phyloP scores from a whole-genome alignment of 2,329 filamentous ascomycete genomes.

The Thelonectria olida region DNA sequence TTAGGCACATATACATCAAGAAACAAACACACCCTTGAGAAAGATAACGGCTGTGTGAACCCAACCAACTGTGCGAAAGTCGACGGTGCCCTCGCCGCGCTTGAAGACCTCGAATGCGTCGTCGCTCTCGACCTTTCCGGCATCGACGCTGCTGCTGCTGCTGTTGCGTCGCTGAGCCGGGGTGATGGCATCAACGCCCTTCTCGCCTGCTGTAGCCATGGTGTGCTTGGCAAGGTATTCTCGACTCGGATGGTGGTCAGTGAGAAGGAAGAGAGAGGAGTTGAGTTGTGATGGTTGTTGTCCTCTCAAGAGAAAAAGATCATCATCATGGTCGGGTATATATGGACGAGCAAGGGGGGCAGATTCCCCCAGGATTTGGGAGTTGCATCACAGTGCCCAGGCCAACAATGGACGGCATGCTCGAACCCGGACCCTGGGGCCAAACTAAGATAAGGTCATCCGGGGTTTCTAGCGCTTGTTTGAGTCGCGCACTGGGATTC shows the following conservation, averaged over 20 bases:
- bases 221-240: neutral
- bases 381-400: too few relatives aligned
- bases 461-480: too few relatives aligned
- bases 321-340: neutral
- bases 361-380: neutral
- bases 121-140: constrained; percentile 26
- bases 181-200: constrained; percentile 19
- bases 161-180: constrained; percentile 13
- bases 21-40: constrained; percentile 52
- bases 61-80: constrained; percentile 60
- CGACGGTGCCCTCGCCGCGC: constrained; percentile 51
- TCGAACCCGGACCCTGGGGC: too few relatives aligned
- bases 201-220: constrained; percentile 15
- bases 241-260: neutral
- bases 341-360: neutral
- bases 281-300: neutral
- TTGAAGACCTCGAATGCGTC: constrained; percentile 56
- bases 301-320: neutral
- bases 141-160: constrained; percentile 29
- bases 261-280: neutral
- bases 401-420: too few relatives aligned
- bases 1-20: too few relatives aligned
- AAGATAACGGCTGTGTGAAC: constrained; percentile 58
- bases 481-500: too few relatives aligned
- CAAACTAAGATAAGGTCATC: too few relatives aligned